Evolutionary conservation across 176 grass and related monocot genomes (phyloP).

Genomic region (Carex myosuroides): DNA sequence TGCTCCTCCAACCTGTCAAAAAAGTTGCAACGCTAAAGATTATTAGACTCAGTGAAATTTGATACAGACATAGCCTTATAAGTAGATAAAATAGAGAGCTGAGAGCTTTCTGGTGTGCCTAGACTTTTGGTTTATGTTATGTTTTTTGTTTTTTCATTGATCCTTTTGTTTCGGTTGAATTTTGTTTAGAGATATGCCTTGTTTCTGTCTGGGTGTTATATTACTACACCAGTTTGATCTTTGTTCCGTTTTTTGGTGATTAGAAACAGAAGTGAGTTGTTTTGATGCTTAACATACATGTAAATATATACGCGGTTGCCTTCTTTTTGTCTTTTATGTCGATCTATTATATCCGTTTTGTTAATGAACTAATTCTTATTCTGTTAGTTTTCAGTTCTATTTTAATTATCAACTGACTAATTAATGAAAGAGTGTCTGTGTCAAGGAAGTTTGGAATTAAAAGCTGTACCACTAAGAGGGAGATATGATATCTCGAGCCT

Average conservation of each 20-base stretch:
- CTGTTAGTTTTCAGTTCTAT: background rate
- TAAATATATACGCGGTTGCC: conserved; percentile 4
- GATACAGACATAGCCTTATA: background rate
- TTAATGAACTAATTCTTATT: background rate
- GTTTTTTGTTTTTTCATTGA: background rate
- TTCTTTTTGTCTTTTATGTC: background rate
- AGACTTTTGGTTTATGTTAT: background rate
- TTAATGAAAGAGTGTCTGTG: background rate
- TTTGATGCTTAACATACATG: conserved; percentile 10
- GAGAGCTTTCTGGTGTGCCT: background rate
- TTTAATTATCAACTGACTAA: background rate
- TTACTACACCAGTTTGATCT: background rate
- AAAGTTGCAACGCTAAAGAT: background rate
- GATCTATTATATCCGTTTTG: background rate
- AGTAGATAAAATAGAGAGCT: background rate
- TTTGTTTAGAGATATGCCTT: background rate
- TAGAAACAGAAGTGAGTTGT: background rate
- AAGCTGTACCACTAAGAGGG: background rate
- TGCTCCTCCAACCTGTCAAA: conserved; percentile 2
- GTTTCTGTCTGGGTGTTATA: background rate
- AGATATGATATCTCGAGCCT: background rate
- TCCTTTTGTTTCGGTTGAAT: background rate
- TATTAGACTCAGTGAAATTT: background rate
- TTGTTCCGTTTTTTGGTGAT: background rate
- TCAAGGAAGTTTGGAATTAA: conserved; percentile 11